These are phyloP conservation scores for Pseudogymnoascus sp. DNA, from an alignment of 2,329 filamentous ascomycete genomes.

Conservation along the genomic window DNA sequence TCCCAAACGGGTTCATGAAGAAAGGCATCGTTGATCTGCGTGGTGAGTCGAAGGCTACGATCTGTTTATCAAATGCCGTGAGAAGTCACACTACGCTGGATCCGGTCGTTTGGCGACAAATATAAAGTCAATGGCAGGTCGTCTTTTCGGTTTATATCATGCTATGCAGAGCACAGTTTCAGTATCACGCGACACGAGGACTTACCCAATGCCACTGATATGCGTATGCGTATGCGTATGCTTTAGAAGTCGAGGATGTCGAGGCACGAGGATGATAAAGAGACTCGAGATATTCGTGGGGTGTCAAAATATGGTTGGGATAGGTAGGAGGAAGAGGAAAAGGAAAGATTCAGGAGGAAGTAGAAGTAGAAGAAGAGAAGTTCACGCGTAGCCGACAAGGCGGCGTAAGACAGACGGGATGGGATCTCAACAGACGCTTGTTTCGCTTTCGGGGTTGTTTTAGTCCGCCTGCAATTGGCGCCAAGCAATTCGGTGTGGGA, in stretches of 20 bases:
- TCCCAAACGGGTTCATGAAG: constrained; percentile 43
- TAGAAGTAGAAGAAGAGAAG: not conserved
- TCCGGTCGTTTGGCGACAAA: constrained; percentile 1
- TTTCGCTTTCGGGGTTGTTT: constrained; percentile 2
- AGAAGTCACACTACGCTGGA: constrained; percentile 4
- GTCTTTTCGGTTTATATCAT: not conserved
- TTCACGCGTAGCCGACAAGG: not conserved
- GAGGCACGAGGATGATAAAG: not conserved
- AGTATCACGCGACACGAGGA: constrained; percentile 6
- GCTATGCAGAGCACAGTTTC: constrained; percentile 3
- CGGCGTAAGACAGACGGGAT: not conserved
- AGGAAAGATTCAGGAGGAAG: not conserved
- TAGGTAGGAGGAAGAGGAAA: not conserved
- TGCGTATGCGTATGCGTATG: not conserved
- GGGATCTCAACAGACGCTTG: not conserved
- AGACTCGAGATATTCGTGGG: too few relatives aligned
- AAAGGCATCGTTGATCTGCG: constrained; percentile 31
- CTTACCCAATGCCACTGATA: constrained; percentile 7
- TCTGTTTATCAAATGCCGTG: constrained; percentile 2
- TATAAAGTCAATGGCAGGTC: constrained; percentile 4
- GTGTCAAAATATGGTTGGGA: not conserved
- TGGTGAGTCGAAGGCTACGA: constrained; percentile 4
- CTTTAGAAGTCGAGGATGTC: not conserved
- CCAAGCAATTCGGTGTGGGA: not conserved
- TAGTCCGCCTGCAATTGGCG: not conserved